Conservation (phyloP, 1,284 basidiomycete genomes). For the Boletus mariae region DNA sequence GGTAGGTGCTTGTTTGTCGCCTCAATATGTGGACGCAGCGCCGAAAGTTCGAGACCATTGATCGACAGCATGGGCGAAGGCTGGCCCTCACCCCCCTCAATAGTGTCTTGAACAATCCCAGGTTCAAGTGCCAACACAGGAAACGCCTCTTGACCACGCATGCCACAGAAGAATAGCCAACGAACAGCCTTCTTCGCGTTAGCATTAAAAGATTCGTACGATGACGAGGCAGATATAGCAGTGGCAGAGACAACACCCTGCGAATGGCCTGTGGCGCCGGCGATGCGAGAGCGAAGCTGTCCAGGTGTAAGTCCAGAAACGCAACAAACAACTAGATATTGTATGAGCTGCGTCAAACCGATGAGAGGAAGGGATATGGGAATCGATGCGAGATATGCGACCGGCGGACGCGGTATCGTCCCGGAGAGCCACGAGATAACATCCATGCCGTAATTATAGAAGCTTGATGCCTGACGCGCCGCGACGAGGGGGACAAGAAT, state of each 20-base stretch:
- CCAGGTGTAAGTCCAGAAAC: slow-evolving; percentile 75
- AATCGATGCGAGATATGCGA: slow-evolving; percentile 89
- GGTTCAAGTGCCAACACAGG: slow-evolving; percentile 92
- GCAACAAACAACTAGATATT: slow-evolving; percentile 83
- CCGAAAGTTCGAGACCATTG: slow-evolving; percentile 76
- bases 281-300: slow-evolving; percentile 72
- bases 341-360: slow-evolving; percentile 91
- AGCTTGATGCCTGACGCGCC: slow-evolving; percentile 55
- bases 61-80: slow-evolving; percentile 95
- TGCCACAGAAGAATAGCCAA: slow-evolving; percentile 92
- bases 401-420: slow-evolving; percentile 64
- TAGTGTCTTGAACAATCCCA: slow-evolving; percentile 78
- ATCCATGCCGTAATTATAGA: slow-evolving; percentile 82
- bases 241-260: slow-evolving; percentile 95
- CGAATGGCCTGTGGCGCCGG: slow-evolving; percentile 93
- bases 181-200: slow-evolving; percentile 84
- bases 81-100: slow-evolving; percentile 90
- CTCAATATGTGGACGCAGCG: slow-evolving; percentile 79
- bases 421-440: slow-evolving; percentile 84
- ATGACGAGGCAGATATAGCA: slow-evolving; percentile 77
- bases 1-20: slow-evolving; percentile 89
- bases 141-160: slow-evolving; percentile 93
- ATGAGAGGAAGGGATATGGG: slow-evolving; percentile 96
- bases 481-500: slow-evolving; percentile 76
- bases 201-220: slow-evolving; percentile 67